Conservation (phyloP, 176 grass and related monocot genomes). For the Oryza officinalis region DNA sequence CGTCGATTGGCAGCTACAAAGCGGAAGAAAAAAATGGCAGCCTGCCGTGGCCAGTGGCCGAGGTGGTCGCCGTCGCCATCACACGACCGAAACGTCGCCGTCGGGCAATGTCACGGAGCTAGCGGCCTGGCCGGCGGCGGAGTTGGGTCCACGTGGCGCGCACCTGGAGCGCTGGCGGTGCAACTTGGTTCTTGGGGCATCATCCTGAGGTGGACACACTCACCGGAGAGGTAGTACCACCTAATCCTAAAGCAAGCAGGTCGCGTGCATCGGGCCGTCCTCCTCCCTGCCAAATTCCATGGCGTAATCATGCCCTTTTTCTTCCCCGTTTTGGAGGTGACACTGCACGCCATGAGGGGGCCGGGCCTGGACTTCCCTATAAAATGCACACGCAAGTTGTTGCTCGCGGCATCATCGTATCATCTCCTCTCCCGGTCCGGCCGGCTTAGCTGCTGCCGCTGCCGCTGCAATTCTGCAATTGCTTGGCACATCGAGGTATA, state of each 20-base stretch:
- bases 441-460: background rate
- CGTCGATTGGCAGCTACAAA: background rate
- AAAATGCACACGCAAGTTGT: constrained; percentile 19
- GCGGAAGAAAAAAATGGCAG: background rate
- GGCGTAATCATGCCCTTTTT: constrained; percentile 42
- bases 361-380: background rate
- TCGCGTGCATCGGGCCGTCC: background rate
- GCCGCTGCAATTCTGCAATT: background rate
- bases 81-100: constrained; percentile 4
- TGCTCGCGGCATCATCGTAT: background rate
- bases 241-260: constrained; percentile 21
- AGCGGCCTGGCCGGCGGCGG: constrained; percentile 27
- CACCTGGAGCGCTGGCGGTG: constrained; percentile 40
- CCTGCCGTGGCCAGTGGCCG: background rate
- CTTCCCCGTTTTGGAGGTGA: constrained; percentile 28
- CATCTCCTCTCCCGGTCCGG: background rate
- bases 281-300: constrained; percentile 41
- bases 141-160: constrained; percentile 39
- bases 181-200: constrained; percentile 39
- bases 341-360: background rate
- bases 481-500: constrained; percentile 35
- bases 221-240: background rate
- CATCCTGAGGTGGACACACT: constrained; percentile 25
- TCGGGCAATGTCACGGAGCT: background rate
- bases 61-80: constrained; percentile 5